Base-by-base conservation (phyloP, 805 yeast species). In the Teunomyces lycoperdinae region DNA sequence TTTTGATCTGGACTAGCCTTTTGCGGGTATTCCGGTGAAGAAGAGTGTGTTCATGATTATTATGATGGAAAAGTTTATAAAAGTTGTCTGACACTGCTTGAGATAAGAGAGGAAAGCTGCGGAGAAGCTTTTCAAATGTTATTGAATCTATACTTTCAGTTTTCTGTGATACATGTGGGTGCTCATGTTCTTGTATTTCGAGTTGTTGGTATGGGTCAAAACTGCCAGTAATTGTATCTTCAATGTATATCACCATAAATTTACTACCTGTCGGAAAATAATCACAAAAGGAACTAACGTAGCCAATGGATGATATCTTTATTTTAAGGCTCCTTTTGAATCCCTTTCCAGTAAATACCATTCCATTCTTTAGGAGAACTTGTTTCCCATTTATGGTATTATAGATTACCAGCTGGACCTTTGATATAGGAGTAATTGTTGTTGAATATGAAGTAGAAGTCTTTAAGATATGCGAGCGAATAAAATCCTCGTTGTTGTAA, bases 381-480 rank as follows among this genome's bases (percentile, higher is more conserved):
- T 80, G 83, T 54, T 76, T 77, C 16, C 81, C 80, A 58, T 76
- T 83, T 34, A 83, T 54, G 0, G 90, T 81, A 47, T 66, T 68
- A 52, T 75, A 80, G 13, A 77, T 64, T n/a, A 69, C 67, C 67
- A 68, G 76, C 42, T 62, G 70, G 26, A 55, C 56, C 59, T 61
- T 74, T 4, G 68, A 52, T 7, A 57, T 46, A 10, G 64, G 63
- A 31, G 62, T 58, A 36, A 49, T 52, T 8, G 57, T 58, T 33
- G 61, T 53, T 6, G 68, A 53, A 27, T 52, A 43, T 2, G 68
- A 60, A 24, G 50, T 58, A 50, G 55, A 56, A 20, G 58, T 66
- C 41, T 72, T 62, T 14, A 85, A 63, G 20, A 87, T 76, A 60
- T 87, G 92, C 1, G 87, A 78, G 42, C 75, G 74, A 7, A 85